Percentiles rank a stretch among this genome's conserved stretches.
phyloP scores from a whole-genome alignment of 2,329 filamentous ascomycete genomes.

The Leptographium radiaticola region DNA sequence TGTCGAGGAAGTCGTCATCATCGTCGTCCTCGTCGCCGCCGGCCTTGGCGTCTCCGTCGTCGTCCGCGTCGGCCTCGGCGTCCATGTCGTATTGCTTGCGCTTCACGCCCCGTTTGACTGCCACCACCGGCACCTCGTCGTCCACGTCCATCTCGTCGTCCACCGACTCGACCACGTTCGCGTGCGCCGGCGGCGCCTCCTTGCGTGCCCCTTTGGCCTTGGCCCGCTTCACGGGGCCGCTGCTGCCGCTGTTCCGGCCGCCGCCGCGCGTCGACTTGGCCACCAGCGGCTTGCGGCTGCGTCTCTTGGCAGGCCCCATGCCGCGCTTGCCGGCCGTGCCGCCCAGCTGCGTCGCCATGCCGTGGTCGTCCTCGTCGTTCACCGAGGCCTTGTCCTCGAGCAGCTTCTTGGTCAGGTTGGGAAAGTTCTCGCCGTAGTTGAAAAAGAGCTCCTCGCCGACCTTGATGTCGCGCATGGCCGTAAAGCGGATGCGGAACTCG shows the following conservation, averaged over 20 bases:
- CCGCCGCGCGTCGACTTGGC: neutral
- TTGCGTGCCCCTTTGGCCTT: conserved; percentile 11
- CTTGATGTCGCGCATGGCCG: conserved; percentile 51
- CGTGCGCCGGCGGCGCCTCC: conserved; percentile 8
- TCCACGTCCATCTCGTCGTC: conserved; percentile 3
- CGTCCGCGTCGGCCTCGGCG: neutral
- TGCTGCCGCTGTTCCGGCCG: neutral
- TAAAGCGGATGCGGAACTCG: conserved; percentile 64
- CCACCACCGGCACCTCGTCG: neutral
- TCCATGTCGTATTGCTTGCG: conserved; percentile 4
- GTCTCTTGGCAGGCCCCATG: neutral
- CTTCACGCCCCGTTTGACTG: conserved; percentile 6
- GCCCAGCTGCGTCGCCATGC: neutral
- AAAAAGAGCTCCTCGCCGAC: conserved; percentile 70
- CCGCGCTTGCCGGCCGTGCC: neutral
- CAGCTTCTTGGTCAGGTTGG: conserved; percentile 43
- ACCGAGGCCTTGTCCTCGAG: conserved; percentile 26
- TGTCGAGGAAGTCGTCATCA: conserved; percentile 1
- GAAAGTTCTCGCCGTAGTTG: conserved; percentile 62
- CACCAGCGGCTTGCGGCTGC: neutral
- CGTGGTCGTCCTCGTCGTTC: conserved; percentile 6
- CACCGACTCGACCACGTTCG: neutral
- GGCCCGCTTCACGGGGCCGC: neutral
- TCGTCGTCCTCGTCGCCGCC: neutral
- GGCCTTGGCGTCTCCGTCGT: neutral